Conservation (phyloP, 2,329 filamentous ascomycete species). For the Rhinocladiella mackenziei region DNA sequence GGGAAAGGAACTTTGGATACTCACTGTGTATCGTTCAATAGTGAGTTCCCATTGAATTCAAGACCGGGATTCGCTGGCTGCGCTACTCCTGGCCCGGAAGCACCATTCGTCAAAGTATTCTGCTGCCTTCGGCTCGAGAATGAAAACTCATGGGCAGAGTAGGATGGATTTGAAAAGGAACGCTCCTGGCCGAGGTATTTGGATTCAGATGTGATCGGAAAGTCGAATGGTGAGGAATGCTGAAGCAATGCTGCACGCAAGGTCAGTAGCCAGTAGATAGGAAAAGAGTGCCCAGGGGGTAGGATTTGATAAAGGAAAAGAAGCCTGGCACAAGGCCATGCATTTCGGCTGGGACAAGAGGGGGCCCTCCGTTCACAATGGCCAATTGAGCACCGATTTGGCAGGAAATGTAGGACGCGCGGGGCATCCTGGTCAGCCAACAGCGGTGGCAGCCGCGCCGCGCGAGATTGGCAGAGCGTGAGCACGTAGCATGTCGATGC, state of each 20-base stretch:
- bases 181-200: slow-evolving; percentile 40
- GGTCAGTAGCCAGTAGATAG: slow-evolving; percentile 30
- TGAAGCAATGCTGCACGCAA: slow-evolving; percentile 35
- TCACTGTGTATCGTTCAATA: slow-evolving; percentile 25
- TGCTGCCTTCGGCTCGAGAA: slow-evolving; percentile 18
- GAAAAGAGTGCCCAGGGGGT: slow-evolving; percentile 11
- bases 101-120: slow-evolving; percentile 19
- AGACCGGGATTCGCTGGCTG: slow-evolving; percentile 22
- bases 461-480: slow-evolving; percentile 11
- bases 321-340: slow-evolving; percentile 25
- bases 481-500: slow-evolving; percentile 23
- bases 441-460: slow-evolving; percentile 19
- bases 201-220: slow-evolving; percentile 38
- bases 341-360: slow-evolving; percentile 21
- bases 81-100: slow-evolving; percentile 15
- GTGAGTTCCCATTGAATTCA: slow-evolving; percentile 22
- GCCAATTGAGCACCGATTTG: slow-evolving; percentile 23
- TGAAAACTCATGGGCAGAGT: slow-evolving; percentile 25
- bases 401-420: slow-evolving; percentile 24
- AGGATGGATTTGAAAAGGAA: slow-evolving; percentile 34
- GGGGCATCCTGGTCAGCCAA: slow-evolving; percentile 26
- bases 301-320: slow-evolving; percentile 27
- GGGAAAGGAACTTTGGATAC: slow-evolving; percentile 18
- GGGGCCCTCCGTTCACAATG: slow-evolving; percentile 20
- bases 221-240: slow-evolving; percentile 38